A percentile compares a stretch with the other conserved stretches of the same genome.
These are phyloP conservation scores for Thalassiosira hispida DNA, from an alignment of 352 stramenopile species.

Conservation along the genomic window DNA sequence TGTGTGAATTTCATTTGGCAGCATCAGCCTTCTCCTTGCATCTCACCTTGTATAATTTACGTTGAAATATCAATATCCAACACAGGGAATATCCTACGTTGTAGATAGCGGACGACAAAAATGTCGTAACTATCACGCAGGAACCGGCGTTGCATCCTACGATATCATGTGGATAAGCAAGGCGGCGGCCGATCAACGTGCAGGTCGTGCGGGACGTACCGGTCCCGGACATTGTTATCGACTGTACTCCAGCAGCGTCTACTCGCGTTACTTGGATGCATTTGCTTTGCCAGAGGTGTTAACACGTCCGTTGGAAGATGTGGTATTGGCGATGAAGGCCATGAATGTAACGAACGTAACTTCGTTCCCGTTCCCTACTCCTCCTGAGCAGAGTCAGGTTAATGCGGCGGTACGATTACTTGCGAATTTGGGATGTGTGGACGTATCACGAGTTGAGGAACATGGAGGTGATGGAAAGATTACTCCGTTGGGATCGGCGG, in stretches of 20 bases:
- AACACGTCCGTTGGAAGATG: constrained; percentile 92
- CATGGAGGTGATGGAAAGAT: constrained; percentile 76
- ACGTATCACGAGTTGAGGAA: constrained; percentile 69
- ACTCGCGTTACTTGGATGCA: constrained; percentile 89
- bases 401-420: constrained; percentile 89
- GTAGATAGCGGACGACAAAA: constrained; percentile 97
- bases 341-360: constrained; percentile 95
- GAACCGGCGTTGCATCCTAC: constrained; percentile 92
- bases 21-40: not conserved
- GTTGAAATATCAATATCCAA: not conserved
- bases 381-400: constrained; percentile 89
- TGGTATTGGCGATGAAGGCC: constrained; percentile 97
- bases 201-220: constrained; percentile 92
- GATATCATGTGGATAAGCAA: constrained; percentile 90
- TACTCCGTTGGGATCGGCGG: constrained; percentile 70
- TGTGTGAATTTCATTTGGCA: no score
- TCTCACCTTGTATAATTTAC: not conserved
- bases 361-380: constrained; percentile 96
- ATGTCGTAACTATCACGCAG: constrained; percentile 94
- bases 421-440: constrained; percentile 84
- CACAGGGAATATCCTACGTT: constrained; percentile 92
- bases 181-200: constrained; percentile 90
- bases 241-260: constrained; percentile 96
- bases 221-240: constrained; percentile 98
- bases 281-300: constrained; percentile 92